phyloP scores from a whole-genome alignment of 164 flowering plant species.

The Kingdonia uniflora region DNA sequence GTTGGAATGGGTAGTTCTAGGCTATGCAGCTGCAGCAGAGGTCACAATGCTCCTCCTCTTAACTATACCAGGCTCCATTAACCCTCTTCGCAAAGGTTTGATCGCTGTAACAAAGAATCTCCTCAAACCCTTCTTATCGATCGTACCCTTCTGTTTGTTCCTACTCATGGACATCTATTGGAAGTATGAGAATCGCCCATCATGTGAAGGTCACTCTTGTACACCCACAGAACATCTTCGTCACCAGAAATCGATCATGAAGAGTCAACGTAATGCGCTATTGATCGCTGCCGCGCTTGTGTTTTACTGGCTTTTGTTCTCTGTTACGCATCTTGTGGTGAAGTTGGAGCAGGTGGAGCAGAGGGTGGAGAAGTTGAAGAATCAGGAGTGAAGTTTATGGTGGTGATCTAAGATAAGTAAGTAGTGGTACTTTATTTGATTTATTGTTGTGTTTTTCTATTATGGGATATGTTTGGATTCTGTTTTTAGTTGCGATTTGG shows the following conservation, averaged over 20 bases:
- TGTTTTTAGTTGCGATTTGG: no score
- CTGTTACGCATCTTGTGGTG: conserved; percentile 58
- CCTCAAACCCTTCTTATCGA: no score
- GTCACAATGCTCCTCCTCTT: conserved; percentile 32
- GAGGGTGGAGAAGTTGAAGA: conserved; percentile 60
- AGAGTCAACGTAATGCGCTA: conserved; percentile 84
- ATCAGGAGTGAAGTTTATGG: no score
- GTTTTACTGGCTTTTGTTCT: conserved; percentile 88
- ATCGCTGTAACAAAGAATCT: no score
- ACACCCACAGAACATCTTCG: conserved; percentile 43
- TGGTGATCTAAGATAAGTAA: no score
- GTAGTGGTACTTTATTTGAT: no score
- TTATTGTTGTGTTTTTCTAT: no score
- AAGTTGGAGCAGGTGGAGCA: conserved; percentile 53
- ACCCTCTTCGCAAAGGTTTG: no score
- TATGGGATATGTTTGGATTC: no score
- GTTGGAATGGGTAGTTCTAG: conserved; percentile 36
- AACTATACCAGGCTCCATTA: no score
- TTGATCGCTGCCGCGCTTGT: conserved; percentile 67
- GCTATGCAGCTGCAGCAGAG: conserved; percentile 36
- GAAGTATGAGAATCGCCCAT: conserved; percentile 30
- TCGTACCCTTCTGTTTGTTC: conserved; percentile 8
- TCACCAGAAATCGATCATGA: conserved; percentile 83
- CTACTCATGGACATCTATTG: conserved; percentile 29
- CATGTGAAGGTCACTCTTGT: conserved; percentile 22